A percentile compares a stretch with the other conserved stretches of the same genome.
phyloP scores from a whole-genome alignment of 805 yeast species.

The Metschnikowia lunata region DNA sequence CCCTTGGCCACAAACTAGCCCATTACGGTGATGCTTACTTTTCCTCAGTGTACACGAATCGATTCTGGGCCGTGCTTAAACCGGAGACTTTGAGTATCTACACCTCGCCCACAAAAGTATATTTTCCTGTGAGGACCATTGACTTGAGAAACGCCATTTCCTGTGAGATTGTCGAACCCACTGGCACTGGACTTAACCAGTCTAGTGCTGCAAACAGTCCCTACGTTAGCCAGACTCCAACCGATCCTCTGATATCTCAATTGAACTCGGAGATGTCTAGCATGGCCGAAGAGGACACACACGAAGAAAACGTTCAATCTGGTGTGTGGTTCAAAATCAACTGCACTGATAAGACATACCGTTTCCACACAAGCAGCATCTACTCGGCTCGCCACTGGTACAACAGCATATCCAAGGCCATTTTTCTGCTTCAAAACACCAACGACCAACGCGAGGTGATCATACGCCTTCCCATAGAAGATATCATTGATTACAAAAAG shows the following conservation, averaged over 20 bases:
- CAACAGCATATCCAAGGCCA: conserved; percentile 64
- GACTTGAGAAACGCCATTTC: conserved; percentile 61
- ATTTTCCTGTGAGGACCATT: conserved; percentile 75
- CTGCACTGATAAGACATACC: conserved; percentile 54
- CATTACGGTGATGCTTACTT: conserved; percentile 37
- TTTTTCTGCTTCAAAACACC: conserved; percentile 58
- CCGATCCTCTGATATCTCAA: conserved; percentile 2
- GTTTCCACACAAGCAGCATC: conserved; percentile 68
- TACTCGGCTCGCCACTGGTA: conserved; percentile 80
- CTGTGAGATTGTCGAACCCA: conserved; percentile 46
- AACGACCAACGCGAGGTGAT: conserved; percentile 70
- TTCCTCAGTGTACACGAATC: conserved; percentile 33
- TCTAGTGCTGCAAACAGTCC: conserved; percentile 3
- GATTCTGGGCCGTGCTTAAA: conserved; percentile 80
- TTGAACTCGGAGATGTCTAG: conserved; percentile 13
- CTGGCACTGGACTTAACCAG: background rate
- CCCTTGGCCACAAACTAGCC: conserved; percentile 35
- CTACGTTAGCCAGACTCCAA: conserved; percentile 1
- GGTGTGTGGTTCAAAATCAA: conserved; percentile 54
- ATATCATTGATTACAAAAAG: conserved; percentile 58
- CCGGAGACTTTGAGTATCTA: conserved; percentile 67
- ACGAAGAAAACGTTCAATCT: conserved; percentile 26
- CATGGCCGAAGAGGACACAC: conserved; percentile 12
- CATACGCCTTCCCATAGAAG: conserved; percentile 69
- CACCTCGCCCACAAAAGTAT: conserved; percentile 68